These are phyloP conservation scores for Eucalyptus tenuipes DNA, from an alignment of 345 rosid genomes.

Conservation along the genomic window DNA sequence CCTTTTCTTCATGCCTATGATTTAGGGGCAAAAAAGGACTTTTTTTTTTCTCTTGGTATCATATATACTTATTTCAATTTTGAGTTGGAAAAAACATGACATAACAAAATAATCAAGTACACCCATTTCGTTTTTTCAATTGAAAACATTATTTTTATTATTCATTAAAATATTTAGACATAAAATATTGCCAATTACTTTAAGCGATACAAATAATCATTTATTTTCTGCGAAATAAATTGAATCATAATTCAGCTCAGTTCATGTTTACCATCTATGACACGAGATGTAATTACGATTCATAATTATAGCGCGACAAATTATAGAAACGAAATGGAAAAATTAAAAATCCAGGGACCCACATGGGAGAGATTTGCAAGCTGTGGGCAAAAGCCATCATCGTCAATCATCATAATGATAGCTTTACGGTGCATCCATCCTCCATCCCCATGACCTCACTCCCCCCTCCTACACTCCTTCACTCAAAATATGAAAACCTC, in stretches of 20 bases:
- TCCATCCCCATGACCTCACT: neutral
- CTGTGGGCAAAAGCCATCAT: neutral
- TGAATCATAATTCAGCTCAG: too few relatives aligned
- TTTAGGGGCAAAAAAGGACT: neutral
- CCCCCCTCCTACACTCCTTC: neutral
- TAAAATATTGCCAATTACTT: neutral
- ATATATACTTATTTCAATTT: neutral
- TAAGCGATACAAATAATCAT: too few relatives aligned
- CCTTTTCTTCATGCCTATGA: neutral
- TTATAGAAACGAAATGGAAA: rapidly evolving
- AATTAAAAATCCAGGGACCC: neutral
- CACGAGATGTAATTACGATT: too few relatives aligned
- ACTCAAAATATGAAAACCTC: neutral
- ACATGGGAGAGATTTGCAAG: neutral
- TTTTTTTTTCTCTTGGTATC: neutral
- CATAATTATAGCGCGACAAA: neutral
- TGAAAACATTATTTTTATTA: neutral
- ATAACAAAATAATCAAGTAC: neutral
- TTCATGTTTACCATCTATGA: too few relatives aligned
- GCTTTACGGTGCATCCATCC: neutral
- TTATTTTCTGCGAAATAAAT: too few relatives aligned
- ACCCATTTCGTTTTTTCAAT: neutral
- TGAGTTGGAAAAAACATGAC: neutral
- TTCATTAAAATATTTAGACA: neutral
- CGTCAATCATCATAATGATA: neutral